Conservation (phyloP, 192 early-diverging fungal species). For the Coemansia sp. region DNA sequence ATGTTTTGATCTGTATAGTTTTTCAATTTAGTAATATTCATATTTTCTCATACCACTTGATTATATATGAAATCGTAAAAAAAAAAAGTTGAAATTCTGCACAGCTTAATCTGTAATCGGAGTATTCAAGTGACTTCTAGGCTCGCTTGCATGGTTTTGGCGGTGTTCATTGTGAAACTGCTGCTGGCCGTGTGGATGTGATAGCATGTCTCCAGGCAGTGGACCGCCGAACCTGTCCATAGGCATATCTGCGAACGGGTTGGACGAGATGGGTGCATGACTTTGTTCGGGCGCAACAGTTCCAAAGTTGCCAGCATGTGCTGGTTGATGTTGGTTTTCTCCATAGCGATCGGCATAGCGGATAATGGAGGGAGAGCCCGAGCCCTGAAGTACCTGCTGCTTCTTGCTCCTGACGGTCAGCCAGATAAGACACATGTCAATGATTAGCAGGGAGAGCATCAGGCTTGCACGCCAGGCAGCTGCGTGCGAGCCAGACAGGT, state of each 20-base stretch:
- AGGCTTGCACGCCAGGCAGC: constrained; percentile 48
- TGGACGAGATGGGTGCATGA: not conserved
- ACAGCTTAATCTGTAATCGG: constrained; percentile 35
- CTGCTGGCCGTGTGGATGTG: constrained; percentile 7
- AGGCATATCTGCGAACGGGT: constrained; percentile 7
- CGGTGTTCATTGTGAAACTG: constrained; percentile 2
- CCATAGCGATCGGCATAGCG: not conserved
- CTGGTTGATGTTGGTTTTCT: not conserved
- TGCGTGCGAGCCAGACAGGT: constrained; percentile 27
- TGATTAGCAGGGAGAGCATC: constrained; percentile 39
- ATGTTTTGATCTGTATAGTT: not conserved
- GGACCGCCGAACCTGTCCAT: constrained; percentile 1
- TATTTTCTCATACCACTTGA: not conserved
- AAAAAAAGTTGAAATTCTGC: not conserved
- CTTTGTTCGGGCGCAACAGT: not conserved
- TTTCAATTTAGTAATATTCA: not conserved
- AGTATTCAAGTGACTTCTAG: constrained; percentile 36
- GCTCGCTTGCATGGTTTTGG: not conserved
- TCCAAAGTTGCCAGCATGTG: not conserved
- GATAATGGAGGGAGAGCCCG: not conserved
- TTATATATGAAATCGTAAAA: not conserved
- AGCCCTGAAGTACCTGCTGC: not conserved
- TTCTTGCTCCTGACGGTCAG: constrained; percentile 42
- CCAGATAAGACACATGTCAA: constrained; percentile 49
- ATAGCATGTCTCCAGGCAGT: not conserved